phyloP scores from a whole-genome alignment of 805 yeast species.

The Schwanniomyces yamadae region DNA sequence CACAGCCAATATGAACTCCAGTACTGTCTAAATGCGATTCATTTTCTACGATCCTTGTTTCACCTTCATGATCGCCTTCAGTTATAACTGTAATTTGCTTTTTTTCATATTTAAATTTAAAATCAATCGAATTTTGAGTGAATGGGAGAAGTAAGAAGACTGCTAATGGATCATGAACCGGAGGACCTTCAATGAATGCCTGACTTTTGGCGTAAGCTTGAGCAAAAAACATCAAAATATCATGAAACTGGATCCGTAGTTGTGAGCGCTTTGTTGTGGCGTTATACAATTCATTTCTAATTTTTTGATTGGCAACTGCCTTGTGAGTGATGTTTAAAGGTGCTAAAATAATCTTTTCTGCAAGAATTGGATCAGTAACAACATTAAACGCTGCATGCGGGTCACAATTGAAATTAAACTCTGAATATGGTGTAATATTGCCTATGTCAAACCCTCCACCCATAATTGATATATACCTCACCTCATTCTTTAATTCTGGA shows the following conservation, averaged over 20 bases:
- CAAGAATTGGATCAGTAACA: constrained; percentile 45
- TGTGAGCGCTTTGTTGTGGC: constrained; percentile 34
- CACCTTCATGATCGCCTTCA: constrained; percentile 33
- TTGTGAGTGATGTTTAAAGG: constrained; percentile 74
- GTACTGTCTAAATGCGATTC: constrained; percentile 11
- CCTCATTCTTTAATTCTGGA: constrained; percentile 52
- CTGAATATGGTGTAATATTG: constrained; percentile 55
- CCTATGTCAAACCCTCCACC: constrained; percentile 66
- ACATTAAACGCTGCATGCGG: constrained; percentile 70
- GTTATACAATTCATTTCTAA: constrained; percentile 26
- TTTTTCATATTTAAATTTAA: constrained; percentile 24
- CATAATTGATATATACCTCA: constrained; percentile 66
- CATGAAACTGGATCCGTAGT: constrained; percentile 38
- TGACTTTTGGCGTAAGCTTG: constrained; percentile 10
- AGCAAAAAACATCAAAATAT: constrained; percentile 22
- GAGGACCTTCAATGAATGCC: constrained; percentile 54
- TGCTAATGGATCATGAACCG: constrained; percentile 80
- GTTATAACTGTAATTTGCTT: constrained; percentile 23
- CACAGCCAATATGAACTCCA: constrained; percentile 17
- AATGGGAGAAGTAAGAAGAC: constrained; percentile 56
- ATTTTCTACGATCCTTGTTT: constrained; percentile 11
- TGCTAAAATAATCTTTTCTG: constrained; percentile 51
- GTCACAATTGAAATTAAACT: constrained; percentile 75
- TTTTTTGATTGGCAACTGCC: constrained; percentile 45
- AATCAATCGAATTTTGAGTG: constrained; percentile 17